These are phyloP conservation scores for Pseudocercospora macadamiae DNA, from an alignment of 2,329 filamentous ascomycete species.

Conservation along the genomic window DNA sequence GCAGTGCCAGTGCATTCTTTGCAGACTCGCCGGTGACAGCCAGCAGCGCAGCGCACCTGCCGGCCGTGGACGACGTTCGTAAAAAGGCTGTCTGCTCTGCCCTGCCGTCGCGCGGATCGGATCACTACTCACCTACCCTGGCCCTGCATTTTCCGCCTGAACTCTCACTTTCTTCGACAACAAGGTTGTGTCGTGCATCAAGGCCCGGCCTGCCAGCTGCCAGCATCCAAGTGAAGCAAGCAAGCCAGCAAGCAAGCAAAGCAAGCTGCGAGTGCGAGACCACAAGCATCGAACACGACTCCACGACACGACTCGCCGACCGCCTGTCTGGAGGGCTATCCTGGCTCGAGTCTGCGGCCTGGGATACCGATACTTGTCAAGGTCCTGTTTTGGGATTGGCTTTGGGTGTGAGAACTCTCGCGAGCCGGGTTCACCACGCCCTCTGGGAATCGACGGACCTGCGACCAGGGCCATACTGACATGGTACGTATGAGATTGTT, in stretches of 20 bases:
- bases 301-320: constrained; percentile 5
- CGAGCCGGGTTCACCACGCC: constrained; percentile 4
- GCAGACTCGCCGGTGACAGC: background rate
- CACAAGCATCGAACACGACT: constrained; percentile 2
- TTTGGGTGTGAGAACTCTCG: constrained; percentile 3
- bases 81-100: constrained; percentile 7
- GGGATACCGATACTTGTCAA: background rate
- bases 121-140: background rate
- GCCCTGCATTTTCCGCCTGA: background rate
- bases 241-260: too few relatives aligned
- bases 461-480: constrained; percentile 6
- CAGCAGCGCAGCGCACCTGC: background rate
- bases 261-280: too few relatives aligned
- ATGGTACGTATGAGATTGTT: constrained; percentile 12
- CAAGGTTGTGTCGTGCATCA: constrained; percentile 6
- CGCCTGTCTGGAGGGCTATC: constrained; percentile 5
- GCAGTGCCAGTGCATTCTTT: background rate
- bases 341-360: background rate
- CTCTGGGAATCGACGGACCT: constrained; percentile 7
- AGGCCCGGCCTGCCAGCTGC: background rate
- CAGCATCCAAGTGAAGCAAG: too few relatives aligned
- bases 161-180: background rate
- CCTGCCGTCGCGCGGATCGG: constrained; percentile 5
- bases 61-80: background rate
- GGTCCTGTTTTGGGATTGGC: constrained; percentile 5